phyloP scores from a whole-genome alignment of 371 early-diverging fungal genomes.

The Batrachochytrium dendrobatidis region DNA sequence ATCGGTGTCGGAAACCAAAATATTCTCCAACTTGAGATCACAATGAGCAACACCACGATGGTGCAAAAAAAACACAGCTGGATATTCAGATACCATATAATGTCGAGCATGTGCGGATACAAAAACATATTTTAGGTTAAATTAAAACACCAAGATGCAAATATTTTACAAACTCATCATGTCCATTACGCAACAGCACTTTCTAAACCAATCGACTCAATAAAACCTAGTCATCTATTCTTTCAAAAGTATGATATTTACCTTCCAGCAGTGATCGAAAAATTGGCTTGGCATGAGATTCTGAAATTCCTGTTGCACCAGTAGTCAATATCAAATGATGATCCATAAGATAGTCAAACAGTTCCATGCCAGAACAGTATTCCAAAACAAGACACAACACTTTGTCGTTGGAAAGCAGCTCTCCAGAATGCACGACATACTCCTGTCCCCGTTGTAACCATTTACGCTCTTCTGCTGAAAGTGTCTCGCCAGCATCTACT shows the following conservation, averaged over 20 bases:
- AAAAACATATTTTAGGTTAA: background rate
- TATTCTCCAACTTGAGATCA: background rate
- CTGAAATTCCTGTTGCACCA: background rate
- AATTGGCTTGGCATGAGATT: background rate
- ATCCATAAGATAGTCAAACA: background rate
- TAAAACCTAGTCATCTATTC: background rate
- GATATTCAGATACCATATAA: background rate
- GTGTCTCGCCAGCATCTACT: too few relatives aligned
- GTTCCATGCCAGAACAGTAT: background rate
- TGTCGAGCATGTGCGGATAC: too few relatives aligned
- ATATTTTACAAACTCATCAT: background rate
- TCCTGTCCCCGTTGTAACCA: conserved; percentile 18
- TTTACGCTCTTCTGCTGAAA: too few relatives aligned
- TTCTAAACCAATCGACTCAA: background rate
- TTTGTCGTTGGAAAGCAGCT: conserved; percentile 35
- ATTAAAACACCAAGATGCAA: background rate
- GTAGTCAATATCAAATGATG: background rate
- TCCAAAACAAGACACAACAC: conserved; percentile 39
- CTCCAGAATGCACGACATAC: conserved; percentile 29
- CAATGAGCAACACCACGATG: background rate
- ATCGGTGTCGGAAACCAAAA: conserved; percentile 16
- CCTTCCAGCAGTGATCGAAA: background rate
- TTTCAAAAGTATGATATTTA: background rate
- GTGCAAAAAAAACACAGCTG: background rate
- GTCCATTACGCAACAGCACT: background rate